A percentile compares a stretch with the other conserved stretches of the same genome.
These are phyloP conservation scores for Micractinium sp. DNA, from an alignment of 139 green algal genomes.

Conservation along the genomic window DNA sequence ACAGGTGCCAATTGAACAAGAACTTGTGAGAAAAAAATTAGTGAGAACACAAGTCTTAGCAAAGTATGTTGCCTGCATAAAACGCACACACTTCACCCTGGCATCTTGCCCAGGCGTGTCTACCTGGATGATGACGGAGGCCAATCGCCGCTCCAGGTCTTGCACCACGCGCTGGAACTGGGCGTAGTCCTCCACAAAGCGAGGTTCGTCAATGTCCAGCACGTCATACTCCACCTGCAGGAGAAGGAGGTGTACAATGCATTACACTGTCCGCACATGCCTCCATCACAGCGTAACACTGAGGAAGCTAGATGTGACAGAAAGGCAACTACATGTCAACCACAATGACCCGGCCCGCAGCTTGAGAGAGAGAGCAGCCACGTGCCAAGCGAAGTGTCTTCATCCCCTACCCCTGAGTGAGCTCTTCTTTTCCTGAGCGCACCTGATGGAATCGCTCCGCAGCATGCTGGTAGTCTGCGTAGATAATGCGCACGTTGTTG, in stretches of 20 bases:
- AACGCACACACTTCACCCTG: no score
- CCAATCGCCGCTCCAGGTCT: conserved; percentile 88
- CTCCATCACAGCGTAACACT: no score
- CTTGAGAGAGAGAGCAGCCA: background rate
- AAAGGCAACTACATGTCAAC: no score
- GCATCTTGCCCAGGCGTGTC: no score
- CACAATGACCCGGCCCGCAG: no score
- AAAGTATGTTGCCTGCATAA: no score
- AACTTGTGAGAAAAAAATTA: background rate
- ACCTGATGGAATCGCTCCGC: conserved; percentile 71
- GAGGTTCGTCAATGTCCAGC: conserved; percentile 73
- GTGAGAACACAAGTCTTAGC: background rate
- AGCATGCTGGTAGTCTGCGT: conserved; percentile 73
- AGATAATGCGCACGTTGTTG: conserved; percentile 76
- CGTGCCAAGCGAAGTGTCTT: background rate
- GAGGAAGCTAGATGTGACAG: no score
- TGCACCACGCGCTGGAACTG: conserved; percentile 67
- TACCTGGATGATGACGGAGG: conserved; percentile 84
- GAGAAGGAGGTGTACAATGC: no score
- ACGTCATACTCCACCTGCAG: conserved; percentile 80
- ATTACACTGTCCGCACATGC: no score
- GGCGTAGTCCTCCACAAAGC: conserved; percentile 80
- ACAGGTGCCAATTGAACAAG: background rate
- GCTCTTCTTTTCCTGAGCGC: background rate
- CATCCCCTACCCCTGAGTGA: no score